Percentiles rank a stretch among this genome's conserved stretches.
phyloP scores from a whole-genome alignment of 805 yeast species.

The Cyberlindnera veronae region DNA sequence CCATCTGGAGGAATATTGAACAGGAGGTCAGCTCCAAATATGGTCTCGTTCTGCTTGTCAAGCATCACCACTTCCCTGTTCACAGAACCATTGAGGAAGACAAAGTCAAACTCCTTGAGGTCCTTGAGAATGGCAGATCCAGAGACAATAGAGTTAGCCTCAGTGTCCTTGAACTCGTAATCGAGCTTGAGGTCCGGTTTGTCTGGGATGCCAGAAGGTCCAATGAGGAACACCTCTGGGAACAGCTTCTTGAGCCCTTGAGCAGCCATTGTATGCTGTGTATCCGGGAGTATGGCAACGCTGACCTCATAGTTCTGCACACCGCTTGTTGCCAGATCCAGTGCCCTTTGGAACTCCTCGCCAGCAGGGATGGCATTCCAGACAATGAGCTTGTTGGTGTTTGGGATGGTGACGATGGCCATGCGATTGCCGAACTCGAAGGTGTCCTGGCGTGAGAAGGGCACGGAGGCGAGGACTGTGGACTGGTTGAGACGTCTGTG shows the following conservation, averaged over 20 bases:
- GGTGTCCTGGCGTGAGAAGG: conserved; percentile 29
- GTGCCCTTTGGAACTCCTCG: conserved; percentile 38
- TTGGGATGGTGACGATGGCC: conserved; percentile 32
- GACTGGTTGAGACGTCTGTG: conserved; percentile 32
- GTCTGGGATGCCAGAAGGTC: conserved; percentile 38
- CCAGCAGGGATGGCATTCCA: conserved; percentile 60
- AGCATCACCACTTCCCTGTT: conserved; percentile 57
- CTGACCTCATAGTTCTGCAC: conserved; percentile 36
- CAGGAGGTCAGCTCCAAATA: conserved; percentile 58
- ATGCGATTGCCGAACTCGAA: conserved; percentile 38
- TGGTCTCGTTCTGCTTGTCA: conserved; percentile 43
- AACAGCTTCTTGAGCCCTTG: conserved; percentile 44
- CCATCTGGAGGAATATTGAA: conserved; percentile 52
- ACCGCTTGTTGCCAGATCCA: conserved; percentile 34
- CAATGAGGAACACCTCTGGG: conserved; percentile 53
- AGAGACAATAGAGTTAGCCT: conserved; percentile 35
- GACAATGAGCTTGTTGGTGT: conserved; percentile 37
- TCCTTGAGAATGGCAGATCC: conserved; percentile 35
- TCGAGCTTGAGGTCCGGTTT: conserved; percentile 39
- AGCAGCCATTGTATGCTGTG: conserved; percentile 64
- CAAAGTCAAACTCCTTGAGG: conserved; percentile 49
- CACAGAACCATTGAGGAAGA: conserved; percentile 52
- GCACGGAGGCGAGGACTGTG: conserved; percentile 34
- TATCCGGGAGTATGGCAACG: conserved; percentile 58
- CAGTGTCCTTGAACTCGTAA: conserved; percentile 31